Conservation (phyloP, 2,329 filamentous ascomycete genomes). For the Verticillium tricorpus region DNA sequence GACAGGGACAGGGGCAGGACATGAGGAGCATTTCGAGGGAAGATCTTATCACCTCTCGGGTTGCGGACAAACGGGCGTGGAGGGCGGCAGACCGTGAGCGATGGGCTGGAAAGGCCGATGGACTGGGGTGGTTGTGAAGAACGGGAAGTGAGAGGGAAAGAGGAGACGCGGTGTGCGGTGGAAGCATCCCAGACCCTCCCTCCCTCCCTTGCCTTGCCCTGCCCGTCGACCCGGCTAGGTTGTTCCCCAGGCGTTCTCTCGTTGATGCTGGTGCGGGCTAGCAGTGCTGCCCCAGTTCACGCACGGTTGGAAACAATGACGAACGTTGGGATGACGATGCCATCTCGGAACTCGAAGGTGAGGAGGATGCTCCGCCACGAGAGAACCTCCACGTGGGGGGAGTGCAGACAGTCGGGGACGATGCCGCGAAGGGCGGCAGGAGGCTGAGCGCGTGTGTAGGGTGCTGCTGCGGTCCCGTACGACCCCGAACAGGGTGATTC, state of each 20-base stretch:
- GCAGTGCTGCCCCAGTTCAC: not conserved
- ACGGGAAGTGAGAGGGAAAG: not conserved
- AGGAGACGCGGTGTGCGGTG: not conserved
- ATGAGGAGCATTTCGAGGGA: not conserved
- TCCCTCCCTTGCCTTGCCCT: not conserved
- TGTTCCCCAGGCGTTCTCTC: not conserved
- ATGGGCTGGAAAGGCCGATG: not conserved
- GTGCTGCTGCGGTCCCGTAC: too few relatives aligned
- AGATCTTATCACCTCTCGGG: not conserved
- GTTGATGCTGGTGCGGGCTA: not conserved
- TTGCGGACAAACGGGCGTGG: not conserved
- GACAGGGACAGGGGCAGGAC: not conserved
- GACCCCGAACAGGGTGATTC: too few relatives aligned
- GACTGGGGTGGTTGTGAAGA: not conserved
- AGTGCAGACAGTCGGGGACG: too few relatives aligned
- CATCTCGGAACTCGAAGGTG: too few relatives aligned
- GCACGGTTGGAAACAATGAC: not conserved
- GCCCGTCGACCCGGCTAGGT: not conserved
- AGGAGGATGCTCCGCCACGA: too few relatives aligned
- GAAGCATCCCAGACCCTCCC: not conserved
- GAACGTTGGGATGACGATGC: too few relatives aligned
- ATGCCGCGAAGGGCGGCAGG: too few relatives aligned
- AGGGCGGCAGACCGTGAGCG: not conserved
- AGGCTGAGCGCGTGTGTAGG: too few relatives aligned
- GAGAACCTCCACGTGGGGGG: too few relatives aligned